Base-by-base conservation (phyloP, 495 filamentous ascomycete species). In the Articulospora tetracladia region DNA sequence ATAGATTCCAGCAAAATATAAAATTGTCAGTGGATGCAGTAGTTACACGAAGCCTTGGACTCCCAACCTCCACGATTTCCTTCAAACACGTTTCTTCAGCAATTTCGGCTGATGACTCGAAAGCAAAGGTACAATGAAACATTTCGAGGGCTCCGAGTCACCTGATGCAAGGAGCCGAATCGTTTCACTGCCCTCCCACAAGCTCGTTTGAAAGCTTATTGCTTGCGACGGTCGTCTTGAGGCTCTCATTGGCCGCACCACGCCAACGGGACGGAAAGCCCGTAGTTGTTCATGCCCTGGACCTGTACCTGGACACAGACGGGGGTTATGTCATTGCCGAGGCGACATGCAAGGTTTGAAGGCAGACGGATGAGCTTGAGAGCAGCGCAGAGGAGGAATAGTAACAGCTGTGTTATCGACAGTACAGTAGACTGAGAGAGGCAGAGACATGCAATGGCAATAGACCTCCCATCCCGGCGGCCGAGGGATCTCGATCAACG, bases 131-230 rank as follows among this genome's bases (percentile, higher is more conserved):
- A 44, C 39, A 12, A n/a, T 44, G 39, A 44, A 19, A 44, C 39
- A 44, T 44, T 19, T 44, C 39, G n/a, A 44, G 39, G 8, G n/a
- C n/a, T 3, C 15, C 39, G 10, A 7, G 17, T 58, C 55, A 58
- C 55, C 41, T 58, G 55, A 58, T 34, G 55, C 55, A 58, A 19
- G 41, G 30, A 23, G 1, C 53, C 30, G 53, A 8, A 24, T 2
- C 1, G 53, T 55, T 32, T 55, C 55, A 58, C 30, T 15, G 17
- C 3, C 51, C 20, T 54, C 32, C 28, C 12, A 2, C 41, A 20
- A 56, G n/a, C 20, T 41, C 20, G 26, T 13, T 13, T 24, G 41
- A 50, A 58, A 48, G 55, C 55, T 50, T 58, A 58, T 58, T 58
- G 55, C 51, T 58, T 50, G 41, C 26, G 3, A 10, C 1, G 3